Percentiles rank a stretch among this genome's conserved stretches.
phyloP scores from a whole-genome alignment of 2,329 filamentous ascomycete genomes.

The Stromatinia cepivora region DNA sequence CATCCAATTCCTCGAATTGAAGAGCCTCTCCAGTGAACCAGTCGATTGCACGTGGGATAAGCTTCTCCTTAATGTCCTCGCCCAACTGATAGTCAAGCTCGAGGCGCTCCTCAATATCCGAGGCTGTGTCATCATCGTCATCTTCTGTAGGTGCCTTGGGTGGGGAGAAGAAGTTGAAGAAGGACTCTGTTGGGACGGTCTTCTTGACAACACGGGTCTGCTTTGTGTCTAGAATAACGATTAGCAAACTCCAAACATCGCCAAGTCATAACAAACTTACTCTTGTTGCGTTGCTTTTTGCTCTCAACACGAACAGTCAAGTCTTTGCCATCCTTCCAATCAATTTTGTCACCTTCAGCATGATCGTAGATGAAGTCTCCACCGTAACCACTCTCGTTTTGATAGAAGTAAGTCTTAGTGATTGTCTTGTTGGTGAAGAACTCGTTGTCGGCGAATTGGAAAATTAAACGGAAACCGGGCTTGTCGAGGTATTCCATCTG shows the following conservation, averaged over 20 bases:
- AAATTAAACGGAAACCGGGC: constrained; percentile 96
- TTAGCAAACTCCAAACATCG: constrained; percentile 11
- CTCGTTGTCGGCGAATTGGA: constrained; percentile 92
- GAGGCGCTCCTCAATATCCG: constrained; percentile 94
- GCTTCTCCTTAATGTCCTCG: constrained; percentile 99
- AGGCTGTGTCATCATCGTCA: constrained; percentile 71
- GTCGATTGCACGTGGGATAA: constrained; percentile 96
- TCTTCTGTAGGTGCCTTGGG: constrained; percentile 78
- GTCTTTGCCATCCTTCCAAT: constrained; percentile 93
- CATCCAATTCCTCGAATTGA: constrained; percentile 89
- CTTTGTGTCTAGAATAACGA: constrained; percentile 74
- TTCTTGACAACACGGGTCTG: constrained; percentile 99
- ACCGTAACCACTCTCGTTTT: constrained; percentile 97
- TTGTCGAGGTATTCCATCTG: constrained; percentile 99
- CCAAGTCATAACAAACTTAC: constrained; percentile 54
- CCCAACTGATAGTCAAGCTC: constrained; percentile 98
- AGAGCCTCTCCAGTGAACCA: constrained; percentile 99
- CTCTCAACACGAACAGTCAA: constrained; percentile 93
- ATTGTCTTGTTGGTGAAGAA: constrained; percentile 97
- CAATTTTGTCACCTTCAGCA: constrained; percentile 95
- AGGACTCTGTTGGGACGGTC: constrained; percentile 96
- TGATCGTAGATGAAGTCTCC: constrained; percentile 99
- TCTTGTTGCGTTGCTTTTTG: constrained; percentile 99
- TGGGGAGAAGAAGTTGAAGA: constrained; percentile 91
- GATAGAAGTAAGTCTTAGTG: constrained; percentile 98